Conservation (phyloP, 2,329 filamentous ascomycete species). For the Rhinocladiella similis region DNA sequence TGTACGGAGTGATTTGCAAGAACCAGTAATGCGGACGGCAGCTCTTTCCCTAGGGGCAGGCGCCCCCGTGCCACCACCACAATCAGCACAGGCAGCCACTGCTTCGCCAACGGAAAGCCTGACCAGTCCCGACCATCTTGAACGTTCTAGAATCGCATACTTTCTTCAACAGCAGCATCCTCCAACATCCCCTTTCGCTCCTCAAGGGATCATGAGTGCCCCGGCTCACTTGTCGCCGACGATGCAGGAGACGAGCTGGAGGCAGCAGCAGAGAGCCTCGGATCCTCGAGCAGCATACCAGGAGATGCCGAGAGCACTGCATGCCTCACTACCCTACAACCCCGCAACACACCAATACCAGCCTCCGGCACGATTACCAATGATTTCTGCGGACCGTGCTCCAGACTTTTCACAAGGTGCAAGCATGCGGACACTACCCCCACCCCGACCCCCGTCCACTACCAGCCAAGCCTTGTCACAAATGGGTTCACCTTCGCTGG, state of each 20-base stretch:
- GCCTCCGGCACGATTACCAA: slow-evolving; percentile 15
- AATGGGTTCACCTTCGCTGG: slow-evolving; percentile 10
- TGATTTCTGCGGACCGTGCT: slow-evolving; percentile 14
- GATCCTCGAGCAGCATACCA: slow-evolving; percentile 18
- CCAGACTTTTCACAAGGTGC: slow-evolving; percentile 12
- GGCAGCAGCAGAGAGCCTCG: slow-evolving; percentile 11
- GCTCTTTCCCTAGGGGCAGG: slow-evolving; percentile 18
- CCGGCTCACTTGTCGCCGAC: slow-evolving; percentile 14
- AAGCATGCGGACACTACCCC: slow-evolving; percentile 17
- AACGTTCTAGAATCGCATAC: slow-evolving; percentile 15
- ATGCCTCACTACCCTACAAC: slow-evolving; percentile 8
- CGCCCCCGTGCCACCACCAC: slow-evolving; percentile 20
- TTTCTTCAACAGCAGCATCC: slow-evolving; percentile 13
- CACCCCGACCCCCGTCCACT: slow-evolving; percentile 14
- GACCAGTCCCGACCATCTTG: slow-evolving; percentile 13
- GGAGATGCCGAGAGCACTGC: slow-evolving; percentile 12
- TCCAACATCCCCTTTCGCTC: background rate
- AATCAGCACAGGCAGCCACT: slow-evolving; percentile 8
- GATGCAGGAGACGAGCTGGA: slow-evolving; percentile 19
- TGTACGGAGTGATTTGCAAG: slow-evolving; percentile 21
- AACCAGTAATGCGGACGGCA: slow-evolving; percentile 22
- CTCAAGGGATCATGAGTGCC: background rate
- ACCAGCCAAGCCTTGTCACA: slow-evolving; percentile 2
- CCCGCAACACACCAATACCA: slow-evolving; percentile 10
- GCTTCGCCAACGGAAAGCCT: slow-evolving; percentile 5